Conservation (phyloP, 2,329 filamentous ascomycete genomes). For the Clathrospora elynae region DNA sequence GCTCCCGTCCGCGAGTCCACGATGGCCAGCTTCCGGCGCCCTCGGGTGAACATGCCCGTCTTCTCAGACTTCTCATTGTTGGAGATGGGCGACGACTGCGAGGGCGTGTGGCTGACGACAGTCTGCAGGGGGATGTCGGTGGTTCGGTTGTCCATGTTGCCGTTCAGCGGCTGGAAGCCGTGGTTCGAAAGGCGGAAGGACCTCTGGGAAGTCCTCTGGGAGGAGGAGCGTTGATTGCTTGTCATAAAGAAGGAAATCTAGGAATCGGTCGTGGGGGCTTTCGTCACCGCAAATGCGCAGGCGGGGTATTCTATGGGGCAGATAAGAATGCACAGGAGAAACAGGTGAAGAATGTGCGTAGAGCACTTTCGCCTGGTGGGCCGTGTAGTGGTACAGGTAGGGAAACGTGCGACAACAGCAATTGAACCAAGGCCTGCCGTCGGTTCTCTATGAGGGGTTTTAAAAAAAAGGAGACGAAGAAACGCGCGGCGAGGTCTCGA, state of each 20-base stretch:
- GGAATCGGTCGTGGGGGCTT: conserved; percentile 15
- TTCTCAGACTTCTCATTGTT: conserved; percentile 48
- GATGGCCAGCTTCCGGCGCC: conserved; percentile 34
- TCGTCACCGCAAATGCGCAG: conserved; percentile 14
- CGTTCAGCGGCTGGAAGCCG: conserved; percentile 44
- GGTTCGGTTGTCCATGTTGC: conserved; percentile 54
- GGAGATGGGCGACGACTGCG: conserved; percentile 31
- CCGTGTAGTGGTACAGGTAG: conserved; percentile 23
- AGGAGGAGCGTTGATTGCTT: conserved; percentile 30
- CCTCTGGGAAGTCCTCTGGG: conserved; percentile 43
- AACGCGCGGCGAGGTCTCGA: conserved; percentile 31
- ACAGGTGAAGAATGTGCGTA: conserved; percentile 39
- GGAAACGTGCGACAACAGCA: conserved; percentile 27
- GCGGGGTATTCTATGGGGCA: conserved; percentile 11
- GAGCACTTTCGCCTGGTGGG: conserved; percentile 32
- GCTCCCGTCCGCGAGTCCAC: conserved; percentile 40
- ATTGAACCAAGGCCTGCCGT: conserved; percentile 43
- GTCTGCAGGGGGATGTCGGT: conserved; percentile 67
- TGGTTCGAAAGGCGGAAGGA: conserved; percentile 44
- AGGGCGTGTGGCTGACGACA: conserved; percentile 56
- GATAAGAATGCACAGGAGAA: conserved; percentile 23
- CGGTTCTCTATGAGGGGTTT: conserved; percentile 16
- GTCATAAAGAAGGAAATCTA: conserved; percentile 25
- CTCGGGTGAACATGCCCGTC: conserved; percentile 46
- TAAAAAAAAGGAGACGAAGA: conserved; percentile 25